Evolutionary conservation across 768 basidiomycete genomes (phyloP).

Genomic region (Pleurotus citrinopileatus): DNA sequence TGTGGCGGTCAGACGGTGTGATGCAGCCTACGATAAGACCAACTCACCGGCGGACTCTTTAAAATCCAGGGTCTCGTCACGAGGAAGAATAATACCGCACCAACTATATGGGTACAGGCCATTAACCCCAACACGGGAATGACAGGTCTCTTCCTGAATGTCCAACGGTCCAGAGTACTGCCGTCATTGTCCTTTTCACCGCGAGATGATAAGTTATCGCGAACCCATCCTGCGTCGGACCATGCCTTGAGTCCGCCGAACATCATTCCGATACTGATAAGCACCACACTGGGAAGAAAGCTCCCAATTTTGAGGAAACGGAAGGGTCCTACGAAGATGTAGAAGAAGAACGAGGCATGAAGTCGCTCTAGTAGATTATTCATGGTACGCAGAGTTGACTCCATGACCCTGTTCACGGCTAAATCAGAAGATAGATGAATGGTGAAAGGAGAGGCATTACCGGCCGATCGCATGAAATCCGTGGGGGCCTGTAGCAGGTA

Average conservation of each 20-base stretch:
- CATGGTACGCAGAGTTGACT: slow-evolving; percentile 84
- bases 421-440: slow-evolving; percentile 2
- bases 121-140: slow-evolving; percentile 52
- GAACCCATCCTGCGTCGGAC: slow-evolving; percentile 63
- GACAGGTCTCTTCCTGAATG: slow-evolving; percentile 50
- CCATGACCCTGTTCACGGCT: slow-evolving; percentile 56
- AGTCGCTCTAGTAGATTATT: slow-evolving; percentile 95
- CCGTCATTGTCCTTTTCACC: slow-evolving; percentile 18
- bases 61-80: slow-evolving; percentile 46
- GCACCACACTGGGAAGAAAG: slow-evolving; percentile 84
- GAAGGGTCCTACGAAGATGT: slow-evolving; percentile 61
- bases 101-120: slow-evolving; percentile 52
- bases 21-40: background rate
- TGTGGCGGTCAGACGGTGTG: background rate
- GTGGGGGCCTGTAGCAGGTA: slow-evolving; percentile 88
- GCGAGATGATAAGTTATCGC: slow-evolving; percentile 13
- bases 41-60: slow-evolving; percentile 36
- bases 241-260: slow-evolving; percentile 76
- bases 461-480: slow-evolving; percentile 92
- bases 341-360: slow-evolving; percentile 98
- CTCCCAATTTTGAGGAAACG: slow-evolving; percentile 87
- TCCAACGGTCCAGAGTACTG: slow-evolving; percentile 31
- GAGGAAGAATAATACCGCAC: slow-evolving; percentile 46
- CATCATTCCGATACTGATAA: slow-evolving; percentile 84
- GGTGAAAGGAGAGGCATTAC: slow-evolving; percentile 42